phyloP scores from a whole-genome alignment of 2,329 filamentous ascomycete genomes.

The Thelonectria rubi region DNA sequence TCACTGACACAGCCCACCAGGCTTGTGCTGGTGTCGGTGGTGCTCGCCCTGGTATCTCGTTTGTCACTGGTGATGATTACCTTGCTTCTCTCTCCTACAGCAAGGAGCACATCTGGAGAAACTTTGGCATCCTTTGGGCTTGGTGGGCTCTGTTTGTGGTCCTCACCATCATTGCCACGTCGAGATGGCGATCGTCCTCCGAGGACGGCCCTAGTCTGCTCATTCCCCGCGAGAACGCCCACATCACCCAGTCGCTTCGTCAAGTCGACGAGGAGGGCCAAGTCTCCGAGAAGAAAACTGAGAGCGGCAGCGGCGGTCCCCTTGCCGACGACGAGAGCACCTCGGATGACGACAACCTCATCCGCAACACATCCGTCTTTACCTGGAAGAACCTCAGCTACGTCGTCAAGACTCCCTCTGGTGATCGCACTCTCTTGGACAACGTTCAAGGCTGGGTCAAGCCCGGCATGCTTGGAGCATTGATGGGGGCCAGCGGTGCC shows the following conservation, averaged over 20 bases:
- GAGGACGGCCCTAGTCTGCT: constrained; percentile 64
- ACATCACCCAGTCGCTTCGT: constrained; percentile 44
- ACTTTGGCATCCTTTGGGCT: constrained; percentile 69
- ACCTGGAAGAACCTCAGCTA: constrained; percentile 80
- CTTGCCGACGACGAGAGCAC: constrained; percentile 28
- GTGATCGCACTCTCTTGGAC: constrained; percentile 76
- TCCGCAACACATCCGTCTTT: constrained; percentile 73
- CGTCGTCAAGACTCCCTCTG: constrained; percentile 68
- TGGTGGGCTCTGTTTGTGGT: constrained; percentile 69
- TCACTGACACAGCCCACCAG: constrained; percentile 53
- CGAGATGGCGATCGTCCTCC: constrained; percentile 62
- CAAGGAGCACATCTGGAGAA: constrained; percentile 64
- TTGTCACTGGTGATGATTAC: constrained; percentile 67
- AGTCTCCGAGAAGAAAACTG: constrained; percentile 33
- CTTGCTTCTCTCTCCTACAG: constrained; percentile 63
- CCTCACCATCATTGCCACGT: constrained; percentile 67
- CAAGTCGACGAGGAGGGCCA: constrained; percentile 61
- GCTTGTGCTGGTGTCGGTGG: constrained; percentile 68
- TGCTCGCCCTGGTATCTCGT: constrained; percentile 57
- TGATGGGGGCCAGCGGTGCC: constrained; percentile 85
- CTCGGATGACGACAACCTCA: constrained; percentile 50
- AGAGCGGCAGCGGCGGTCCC: constrained; percentile 21
- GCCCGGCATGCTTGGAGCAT: constrained; percentile 78
- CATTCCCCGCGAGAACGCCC: constrained; percentile 68
- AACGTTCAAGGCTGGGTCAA: constrained; percentile 87